phyloP scores from a whole-genome alignment of 257 asterid genomes.

The Solanum bulbocastanum region DNA sequence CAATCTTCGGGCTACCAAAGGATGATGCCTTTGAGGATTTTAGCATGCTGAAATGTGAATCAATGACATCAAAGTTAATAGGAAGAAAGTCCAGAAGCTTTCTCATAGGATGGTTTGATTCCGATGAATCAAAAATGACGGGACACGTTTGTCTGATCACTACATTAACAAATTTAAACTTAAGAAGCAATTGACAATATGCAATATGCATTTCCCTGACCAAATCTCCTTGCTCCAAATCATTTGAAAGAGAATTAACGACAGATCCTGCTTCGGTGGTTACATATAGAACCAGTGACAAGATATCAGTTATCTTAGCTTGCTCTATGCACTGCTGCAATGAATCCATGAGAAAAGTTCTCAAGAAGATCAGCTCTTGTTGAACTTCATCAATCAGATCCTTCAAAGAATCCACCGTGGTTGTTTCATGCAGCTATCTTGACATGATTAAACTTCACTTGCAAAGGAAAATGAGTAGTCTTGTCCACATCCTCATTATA shows the following conservation, averaged over 20 bases:
- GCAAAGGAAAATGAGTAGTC: background rate
- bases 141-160: background rate
- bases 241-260: background rate
- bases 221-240: background rate
- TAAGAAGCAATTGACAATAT: background rate
- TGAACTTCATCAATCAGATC: background rate
- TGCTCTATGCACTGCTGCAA: background rate
- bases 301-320: background rate
- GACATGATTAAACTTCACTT: background rate
- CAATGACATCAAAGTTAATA: background rate
- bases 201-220: background rate
- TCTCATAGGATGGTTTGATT: background rate
- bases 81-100: background rate
- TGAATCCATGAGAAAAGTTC: background rate
- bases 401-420: background rate
- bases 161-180: background rate
- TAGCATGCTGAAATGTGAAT: background rate
- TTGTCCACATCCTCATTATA: background rate
- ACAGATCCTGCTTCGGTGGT: background rate
- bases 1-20: background rate
- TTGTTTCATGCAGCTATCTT: background rate
- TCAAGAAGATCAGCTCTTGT: background rate
- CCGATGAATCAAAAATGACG: background rate
- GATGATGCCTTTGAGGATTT: background rate
- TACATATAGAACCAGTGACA: background rate